Base-by-base conservation (phyloP, 441 rosid genomes). In the Erodium moschatum region DNA sequence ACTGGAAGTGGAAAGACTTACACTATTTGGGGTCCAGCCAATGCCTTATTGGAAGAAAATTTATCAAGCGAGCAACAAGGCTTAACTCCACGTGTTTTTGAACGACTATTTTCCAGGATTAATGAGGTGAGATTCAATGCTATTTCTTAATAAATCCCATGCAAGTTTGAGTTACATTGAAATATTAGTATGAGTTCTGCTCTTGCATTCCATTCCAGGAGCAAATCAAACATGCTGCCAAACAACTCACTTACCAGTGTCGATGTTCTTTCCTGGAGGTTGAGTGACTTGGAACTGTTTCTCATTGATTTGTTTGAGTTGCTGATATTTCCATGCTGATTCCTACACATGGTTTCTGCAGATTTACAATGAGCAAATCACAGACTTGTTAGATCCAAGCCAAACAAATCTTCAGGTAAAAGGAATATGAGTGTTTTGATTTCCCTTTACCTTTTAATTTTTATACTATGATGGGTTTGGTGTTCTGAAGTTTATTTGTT, bases 251-350 rank as follows among this genome's bases (percentile, higher is more conserved):
- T 56, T 95, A 92, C 79, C 97, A 89, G 73, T 96, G 99, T 68
- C 96, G 94, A 46, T 96, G 98, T 75, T 96, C 99, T 29, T 90
- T 96, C 80, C 96, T 96, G 12, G 97, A 96, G 99, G 98, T 95
- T 66, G 56, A 63, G 68, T 73, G 68, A 61, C 58, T 27, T 12
- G 61, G 67, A 50, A 21, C 46, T 40, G 27, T 4, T 70, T 13
- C 42, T 58, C 65, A 6, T 64, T 16, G 5, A 12, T 27, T 20
- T 67, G 29, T 62, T 62, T 8, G 24, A 15, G 16, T 64, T 44
- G 63, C 15, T 54, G 67, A 35, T 63, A 60, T 67, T 44, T 0
- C 67, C 4, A 15, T 54, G 33, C 12, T 9, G 75, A 64, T 67
- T 71, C 2, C 11, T 62, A 64, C 67, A 52, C 29, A 27, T 69